A percentile compares a stretch with the other conserved stretches of the same genome.
phyloP scores from a whole-genome alignment of 2,329 filamentous ascomycete genomes.

The Teratosphaeria gauchensis region DNA sequence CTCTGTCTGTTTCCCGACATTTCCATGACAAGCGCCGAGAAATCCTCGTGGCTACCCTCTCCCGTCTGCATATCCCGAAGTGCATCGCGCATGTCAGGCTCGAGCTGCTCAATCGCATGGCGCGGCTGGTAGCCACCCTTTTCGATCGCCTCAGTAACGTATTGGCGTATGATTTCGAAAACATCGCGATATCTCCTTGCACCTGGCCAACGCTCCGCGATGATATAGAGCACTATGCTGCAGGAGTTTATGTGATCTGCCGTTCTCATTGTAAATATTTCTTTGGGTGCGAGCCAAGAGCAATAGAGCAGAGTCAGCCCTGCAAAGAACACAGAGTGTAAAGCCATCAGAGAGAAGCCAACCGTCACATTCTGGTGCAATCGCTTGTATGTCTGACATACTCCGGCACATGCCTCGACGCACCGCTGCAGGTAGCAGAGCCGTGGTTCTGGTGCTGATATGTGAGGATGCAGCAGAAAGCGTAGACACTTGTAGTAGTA shows the following conservation, averaged over 20 bases:
- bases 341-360: conserved; percentile 21
- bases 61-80: neutral
- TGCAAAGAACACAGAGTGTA: conserved; percentile 21
- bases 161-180: neutral
- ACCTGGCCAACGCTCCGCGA: conserved; percentile 11
- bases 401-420: conserved; percentile 21
- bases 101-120: neutral
- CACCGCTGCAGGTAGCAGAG: neutral
- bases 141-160: neutral
- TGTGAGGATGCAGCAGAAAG: neutral
- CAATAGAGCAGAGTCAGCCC: conserved; percentile 26
- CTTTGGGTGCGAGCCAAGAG: conserved; percentile 17
- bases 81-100: neutral
- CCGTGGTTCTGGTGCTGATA: neutral
- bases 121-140: neutral
- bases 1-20: neutral
- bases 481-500: neutral
- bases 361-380: conserved; percentile 22
- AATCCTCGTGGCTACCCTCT: neutral
- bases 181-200: conserved; percentile 5
- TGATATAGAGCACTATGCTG: conserved; percentile 11
- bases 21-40: neutral
- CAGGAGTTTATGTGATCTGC: conserved; percentile 21
- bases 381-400: conserved; percentile 22
- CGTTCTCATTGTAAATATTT: conserved; percentile 14